Percentiles rank a stretch among this genome's conserved stretches.
Conservation (phyloP, 139 green algal species). For the Yamagishiella unicocca region DNA sequence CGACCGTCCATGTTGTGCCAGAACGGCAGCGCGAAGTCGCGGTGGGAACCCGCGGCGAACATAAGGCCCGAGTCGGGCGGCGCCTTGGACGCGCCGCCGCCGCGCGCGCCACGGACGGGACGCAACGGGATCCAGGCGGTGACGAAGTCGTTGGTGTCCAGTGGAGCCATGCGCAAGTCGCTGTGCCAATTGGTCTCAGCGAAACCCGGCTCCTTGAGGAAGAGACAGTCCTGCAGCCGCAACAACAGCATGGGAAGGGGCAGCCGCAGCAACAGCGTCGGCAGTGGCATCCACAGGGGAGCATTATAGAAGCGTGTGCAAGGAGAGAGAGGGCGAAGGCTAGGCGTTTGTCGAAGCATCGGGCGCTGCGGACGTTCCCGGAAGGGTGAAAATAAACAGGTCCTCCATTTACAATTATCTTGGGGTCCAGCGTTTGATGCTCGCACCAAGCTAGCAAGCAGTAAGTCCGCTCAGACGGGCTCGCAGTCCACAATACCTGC, state of each 20-base stretch:
- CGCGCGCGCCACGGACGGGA: conserved; percentile 35
- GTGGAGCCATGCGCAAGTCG: conserved; percentile 71
- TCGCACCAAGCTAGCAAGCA: no score
- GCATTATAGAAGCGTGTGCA: no score
- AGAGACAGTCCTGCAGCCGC: conserved; percentile 65
- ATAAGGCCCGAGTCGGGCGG: conserved; percentile 64
- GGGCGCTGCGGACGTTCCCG: no score
- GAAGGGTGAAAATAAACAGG: no score
- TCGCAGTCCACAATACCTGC: no score
- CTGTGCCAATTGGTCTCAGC: conserved; percentile 77
- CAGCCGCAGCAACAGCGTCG: no score
- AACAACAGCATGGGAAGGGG: not conserved
- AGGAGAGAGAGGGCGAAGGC: no score
- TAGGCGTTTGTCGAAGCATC: no score
- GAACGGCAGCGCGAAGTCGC: conserved; percentile 81
- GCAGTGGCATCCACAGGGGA: no score
- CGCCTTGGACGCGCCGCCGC: not conserved
- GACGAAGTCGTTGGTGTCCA: conserved; percentile 79
- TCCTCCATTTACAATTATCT: no score
- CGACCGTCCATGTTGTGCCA: conserved; percentile 66
- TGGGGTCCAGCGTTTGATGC: no score
- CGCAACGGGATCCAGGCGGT: conserved; percentile 82
- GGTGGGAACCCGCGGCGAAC: conserved; percentile 72
- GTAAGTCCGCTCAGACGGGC: no score
- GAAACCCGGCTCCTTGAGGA: conserved; percentile 74